A percentile compares a stretch with the other conserved stretches of the same genome.
Conservation (phyloP, 192 early-diverging fungal genomes). For the Obelidium mucronatum region DNA sequence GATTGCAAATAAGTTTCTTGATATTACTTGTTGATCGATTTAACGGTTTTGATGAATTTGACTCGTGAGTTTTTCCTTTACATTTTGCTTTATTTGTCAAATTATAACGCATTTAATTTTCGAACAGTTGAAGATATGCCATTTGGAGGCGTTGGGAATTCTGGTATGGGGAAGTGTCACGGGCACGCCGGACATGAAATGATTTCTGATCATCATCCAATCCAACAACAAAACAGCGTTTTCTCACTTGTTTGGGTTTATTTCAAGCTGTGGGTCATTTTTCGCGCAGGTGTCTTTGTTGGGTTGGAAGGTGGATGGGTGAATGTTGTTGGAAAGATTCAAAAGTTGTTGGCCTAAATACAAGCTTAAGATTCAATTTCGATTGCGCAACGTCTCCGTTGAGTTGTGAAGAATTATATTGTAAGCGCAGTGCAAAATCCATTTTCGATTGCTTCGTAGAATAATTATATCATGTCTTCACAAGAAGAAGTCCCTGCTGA, state of each 20-base stretch:
- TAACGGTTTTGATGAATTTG: slow-evolving; percentile 69
- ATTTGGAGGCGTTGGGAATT: slow-evolving; percentile 87
- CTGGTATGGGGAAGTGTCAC: slow-evolving; percentile 74
- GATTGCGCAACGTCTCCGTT: too few species aligned
- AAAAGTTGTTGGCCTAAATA: too few species aligned
- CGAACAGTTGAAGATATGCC: slow-evolving; percentile 61
- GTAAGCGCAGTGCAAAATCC: too few species aligned
- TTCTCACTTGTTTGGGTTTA: slow-evolving; percentile 7
- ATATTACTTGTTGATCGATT: slow-evolving; percentile 73
- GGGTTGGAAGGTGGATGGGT: background rate
- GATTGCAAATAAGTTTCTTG: slow-evolving; percentile 62
- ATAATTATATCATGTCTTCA: too few species aligned
- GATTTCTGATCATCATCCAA: slow-evolving; percentile 63
- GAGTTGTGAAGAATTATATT: too few species aligned
- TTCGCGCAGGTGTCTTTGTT: background rate
- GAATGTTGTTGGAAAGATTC: background rate
- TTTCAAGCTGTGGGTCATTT: background rate
- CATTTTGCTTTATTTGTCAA: background rate
- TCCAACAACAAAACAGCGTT: slow-evolving; percentile 63
- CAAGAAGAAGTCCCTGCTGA: too few species aligned
- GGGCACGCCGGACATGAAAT: background rate
- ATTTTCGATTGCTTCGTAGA: too few species aligned
- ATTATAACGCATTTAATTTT: background rate
- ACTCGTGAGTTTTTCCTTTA: slow-evolving; percentile 49
- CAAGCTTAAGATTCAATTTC: too few species aligned